Percentiles rank a stretch among this genome's conserved stretches.
These are phyloP conservation scores for Melanomma pulvis-pyrius DNA, from an alignment of 495 filamentous ascomycete genomes.

Conservation along the genomic window DNA sequence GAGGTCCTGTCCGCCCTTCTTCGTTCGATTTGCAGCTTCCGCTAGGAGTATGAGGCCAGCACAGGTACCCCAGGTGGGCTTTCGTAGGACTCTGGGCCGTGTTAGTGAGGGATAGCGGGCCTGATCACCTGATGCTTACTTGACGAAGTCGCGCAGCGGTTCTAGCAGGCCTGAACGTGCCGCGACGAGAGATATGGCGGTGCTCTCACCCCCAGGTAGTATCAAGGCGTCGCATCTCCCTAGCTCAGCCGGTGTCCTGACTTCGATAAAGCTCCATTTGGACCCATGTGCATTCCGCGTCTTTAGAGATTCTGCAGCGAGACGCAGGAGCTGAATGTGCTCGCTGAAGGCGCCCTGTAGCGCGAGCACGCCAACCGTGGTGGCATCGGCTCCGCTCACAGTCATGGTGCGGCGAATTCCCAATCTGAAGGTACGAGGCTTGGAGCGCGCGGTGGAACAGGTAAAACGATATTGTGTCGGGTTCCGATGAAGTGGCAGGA, in stretches of 20 bases:
- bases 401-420: constrained; percentile 13
- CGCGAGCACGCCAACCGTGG: constrained; percentile 83
- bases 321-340: constrained; percentile 75
- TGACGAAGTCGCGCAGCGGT: constrained; percentile 88
- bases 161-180: constrained; percentile 77
- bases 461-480: constrained; percentile 8
- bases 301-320: constrained; percentile 56
- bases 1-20: constrained; percentile 88
- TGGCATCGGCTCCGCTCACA: constrained; percentile 46
- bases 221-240: constrained; percentile 77
- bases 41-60: constrained; percentile 91
- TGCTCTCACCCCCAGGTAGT: constrained; percentile 93
- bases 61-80: constrained; percentile 95
- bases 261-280: constrained; percentile 70
- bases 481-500: constrained; percentile 24
- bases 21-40: constrained; percentile 84
- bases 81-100: constrained; percentile 58
- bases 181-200: constrained; percentile 88
- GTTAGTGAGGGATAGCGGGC: constrained; percentile 17
- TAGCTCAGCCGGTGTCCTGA: constrained; percentile 75
- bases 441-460: background rate
- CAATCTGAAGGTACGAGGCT: background rate
- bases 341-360: constrained; percentile 93
- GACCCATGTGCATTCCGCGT: constrained; percentile 23
- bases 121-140: constrained; percentile 58